Evolutionary conservation across 2,329 filamentous ascomycete genomes (phyloP), one percentile per base, ranked within the genome.

Genomic region (Aspergillus pseudotamarii): DNA sequence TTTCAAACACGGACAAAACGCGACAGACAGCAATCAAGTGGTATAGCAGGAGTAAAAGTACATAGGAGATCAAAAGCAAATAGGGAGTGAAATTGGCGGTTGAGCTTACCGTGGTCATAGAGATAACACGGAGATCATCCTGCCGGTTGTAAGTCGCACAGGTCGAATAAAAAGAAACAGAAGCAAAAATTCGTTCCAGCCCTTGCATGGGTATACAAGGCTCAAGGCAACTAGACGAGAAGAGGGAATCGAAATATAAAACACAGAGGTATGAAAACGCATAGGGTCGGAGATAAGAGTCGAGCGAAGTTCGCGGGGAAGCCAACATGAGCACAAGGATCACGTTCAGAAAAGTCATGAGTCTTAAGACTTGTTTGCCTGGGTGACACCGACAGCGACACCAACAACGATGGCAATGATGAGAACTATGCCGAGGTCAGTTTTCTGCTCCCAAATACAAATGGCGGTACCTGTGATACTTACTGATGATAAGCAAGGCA

Each of bases 401-500:
- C 80, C 81, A 48, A 85, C 78, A 59, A 86, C 79, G 69, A 86
- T 83, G 59, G 80, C 75, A 68, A 87, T 81, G 69, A 87, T 86
- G 64, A 85, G 74, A 60, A 85, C 84, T 86, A 60, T 28, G 54
- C 56, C 50, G 36, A 58, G 66, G 66, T 63, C 36, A 58, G 51
- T 12, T 43, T 10, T 6, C 26, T 6, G 16, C 16, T 23, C n/a
- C 26, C 4, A 34, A 9, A 30, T 14, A 34, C 21, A 21, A 36
- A 19, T 23, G 11, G 14, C 32, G 11, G n/a, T 55, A 21, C 19
- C 53, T 41, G 53, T 41, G 23, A 48, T 69, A 87, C 85, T 80
- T 76, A 85, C 82, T 81, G 71, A 84, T 81, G 73, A 97, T 92
- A 72, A 90, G 89, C 70, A 97, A 81, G 84, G 93, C 97, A 77